Conservation (phyloP, 306 rosid genomes). For the Ormosia emarginata region DNA sequence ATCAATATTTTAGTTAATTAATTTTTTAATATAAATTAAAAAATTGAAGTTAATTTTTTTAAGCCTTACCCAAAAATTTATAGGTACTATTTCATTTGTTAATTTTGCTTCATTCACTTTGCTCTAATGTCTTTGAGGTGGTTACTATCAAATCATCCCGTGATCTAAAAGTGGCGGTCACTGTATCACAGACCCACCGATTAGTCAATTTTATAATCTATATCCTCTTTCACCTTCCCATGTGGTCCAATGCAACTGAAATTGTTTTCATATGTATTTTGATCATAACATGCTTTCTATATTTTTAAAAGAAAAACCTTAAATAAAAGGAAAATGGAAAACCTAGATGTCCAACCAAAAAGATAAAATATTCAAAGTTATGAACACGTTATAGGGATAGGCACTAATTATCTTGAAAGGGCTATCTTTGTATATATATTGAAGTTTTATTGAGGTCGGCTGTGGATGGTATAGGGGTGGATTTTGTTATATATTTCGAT, state of each 20-base stretch:
- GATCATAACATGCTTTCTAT: background rate
- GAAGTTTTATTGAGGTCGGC: conserved; percentile 18
- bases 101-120: background rate
- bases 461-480: background rate
- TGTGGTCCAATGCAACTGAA: conserved; percentile 34
- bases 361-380: background rate
- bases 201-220: conserved; percentile 30
- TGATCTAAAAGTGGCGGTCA: conserved; percentile 29
- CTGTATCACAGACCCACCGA: conserved; percentile 28
- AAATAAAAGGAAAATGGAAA: background rate
- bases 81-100: background rate
- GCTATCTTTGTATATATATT: background rate
- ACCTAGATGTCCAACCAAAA: background rate
- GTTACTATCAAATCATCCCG: conserved; percentile 10
- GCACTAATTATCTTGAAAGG: conserved; percentile 15
- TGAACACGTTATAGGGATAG: conserved; percentile 3
- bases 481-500: conserved; percentile 2
- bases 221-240: conserved; percentile 30
- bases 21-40: background rate
- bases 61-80: background rate
- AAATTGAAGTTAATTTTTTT: background rate
- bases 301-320: background rate
- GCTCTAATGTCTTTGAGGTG: background rate
- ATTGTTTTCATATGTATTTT: conserved; percentile 1
- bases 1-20: background rate